These are phyloP conservation scores for Schizosaccharomyces versatilis DNA, from an alignment of 1,139 yeast species.

Conservation along the genomic window DNA sequence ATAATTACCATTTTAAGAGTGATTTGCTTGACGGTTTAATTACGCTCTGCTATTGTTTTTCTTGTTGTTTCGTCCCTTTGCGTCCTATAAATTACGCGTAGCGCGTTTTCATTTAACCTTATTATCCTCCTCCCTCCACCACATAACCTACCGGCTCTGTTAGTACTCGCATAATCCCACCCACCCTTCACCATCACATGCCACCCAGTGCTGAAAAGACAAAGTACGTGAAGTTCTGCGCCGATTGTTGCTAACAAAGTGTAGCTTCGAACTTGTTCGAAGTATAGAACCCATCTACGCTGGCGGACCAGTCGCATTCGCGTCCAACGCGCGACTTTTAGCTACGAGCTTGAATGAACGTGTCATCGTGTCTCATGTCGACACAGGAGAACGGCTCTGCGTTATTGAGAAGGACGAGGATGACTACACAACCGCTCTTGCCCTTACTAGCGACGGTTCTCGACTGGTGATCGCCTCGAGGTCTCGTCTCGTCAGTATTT, in stretches of 20 bases:
- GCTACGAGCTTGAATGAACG: slow-evolving; percentile 70
- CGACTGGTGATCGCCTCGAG: slow-evolving; percentile 56
- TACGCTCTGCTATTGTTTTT: too few relatives aligned
- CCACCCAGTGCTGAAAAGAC: slow-evolving; percentile 1
- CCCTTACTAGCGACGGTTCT: slow-evolving; percentile 53
- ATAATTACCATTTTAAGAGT: too few relatives aligned
- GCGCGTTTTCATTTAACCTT: too few relatives aligned
- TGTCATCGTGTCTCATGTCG: slow-evolving; percentile 43
- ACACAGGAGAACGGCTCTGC: slow-evolving; percentile 35
- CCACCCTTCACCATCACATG: background rate
- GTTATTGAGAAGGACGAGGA: slow-evolving; percentile 58
- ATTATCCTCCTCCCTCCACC: too few relatives aligned
- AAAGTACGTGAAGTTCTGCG: background rate
- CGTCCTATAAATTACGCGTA: too few relatives aligned
- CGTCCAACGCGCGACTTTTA: slow-evolving; percentile 39
- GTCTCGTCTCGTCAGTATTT: slow-evolving; percentile 59
- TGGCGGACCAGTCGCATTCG: slow-evolving; percentile 60
- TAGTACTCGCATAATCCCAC: too few relatives aligned
- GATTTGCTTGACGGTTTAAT: too few relatives aligned
- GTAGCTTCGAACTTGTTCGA: slow-evolving; percentile 7
- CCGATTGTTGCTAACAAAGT: background rate
- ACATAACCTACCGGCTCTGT: too few relatives aligned
- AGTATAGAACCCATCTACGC: slow-evolving; percentile 55
- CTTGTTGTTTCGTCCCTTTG: too few relatives aligned
- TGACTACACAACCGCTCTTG: slow-evolving; percentile 53